Base-by-base conservation (phyloP, 768 basidiomycete species). In the Pisolithus albus region DNA sequence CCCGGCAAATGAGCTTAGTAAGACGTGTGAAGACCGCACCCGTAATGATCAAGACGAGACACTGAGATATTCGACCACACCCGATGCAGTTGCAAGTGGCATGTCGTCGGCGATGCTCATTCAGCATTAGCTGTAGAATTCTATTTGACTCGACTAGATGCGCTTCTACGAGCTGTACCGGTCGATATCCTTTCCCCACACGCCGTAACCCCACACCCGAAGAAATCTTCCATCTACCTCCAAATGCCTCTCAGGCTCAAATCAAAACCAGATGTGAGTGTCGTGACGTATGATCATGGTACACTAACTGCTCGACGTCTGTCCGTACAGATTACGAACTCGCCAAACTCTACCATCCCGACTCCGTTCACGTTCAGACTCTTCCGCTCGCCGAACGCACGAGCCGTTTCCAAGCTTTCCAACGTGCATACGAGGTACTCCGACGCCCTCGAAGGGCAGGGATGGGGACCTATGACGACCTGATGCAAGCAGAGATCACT, bases 331-430 rank as follows among this genome's bases (percentile, higher is more conserved):
- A 88, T 63, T 88, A 83, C 58, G 86, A 88, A 28, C 77, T 89
- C 38, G 86, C 85, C 37, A 80, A 82, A 42, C 62, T 72, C 9
- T 79, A 88, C 61, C 88, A 90, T 59, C 87, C 88, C 3, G 87
- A 90, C 62, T 79, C 81, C 3, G 68, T 72, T 3, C 62, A 69
- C 9, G 71, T 73, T 24, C 73, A 72, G 6, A 50, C 58, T 18
- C 53, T 81, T 18, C 62, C 78, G 1, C 61, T 78, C 6, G 47
- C 61, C 4, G 64, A 75, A 45, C 76, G 80, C 7, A 83, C 82
- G 52, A 68, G 72, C 7, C 78, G 79, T 3, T 90, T 89, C 57
- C 83, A 82, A 50, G 70, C 77, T 39, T 80, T 89, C 46, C 76
- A 77, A 7, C 70, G 74, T 7, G 83, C 88, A 2, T 90, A 89